A percentile compares a stretch with the other conserved stretches of the same genome.
Conservation (phyloP, 2,329 filamentous ascomycete genomes). For the Calonectria crousiana region DNA sequence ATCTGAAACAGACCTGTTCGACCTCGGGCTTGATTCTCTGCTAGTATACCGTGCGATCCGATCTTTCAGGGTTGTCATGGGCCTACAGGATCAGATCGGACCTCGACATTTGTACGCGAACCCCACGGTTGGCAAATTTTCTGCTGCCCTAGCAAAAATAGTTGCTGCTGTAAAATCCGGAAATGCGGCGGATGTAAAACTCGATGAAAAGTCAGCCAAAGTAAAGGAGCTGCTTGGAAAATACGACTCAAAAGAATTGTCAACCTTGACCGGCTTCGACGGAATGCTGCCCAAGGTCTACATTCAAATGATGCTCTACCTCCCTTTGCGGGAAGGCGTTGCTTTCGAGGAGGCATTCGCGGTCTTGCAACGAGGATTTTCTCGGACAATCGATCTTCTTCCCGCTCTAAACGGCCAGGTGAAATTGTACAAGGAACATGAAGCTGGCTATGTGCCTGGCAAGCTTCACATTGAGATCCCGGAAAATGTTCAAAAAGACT, state of each 20-base stretch:
- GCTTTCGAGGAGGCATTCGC: conserved; percentile 46
- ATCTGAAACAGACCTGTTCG: conserved; percentile 42
- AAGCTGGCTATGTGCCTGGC: conserved; percentile 39
- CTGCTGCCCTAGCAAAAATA: conserved; percentile 38
- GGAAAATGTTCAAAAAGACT: conserved; percentile 12
- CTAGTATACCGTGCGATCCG: conserved; percentile 46
- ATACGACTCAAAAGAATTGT: conserved; percentile 44
- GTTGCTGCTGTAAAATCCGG: conserved; percentile 19
- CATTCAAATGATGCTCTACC: conserved; percentile 51
- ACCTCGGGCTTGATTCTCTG: conserved; percentile 50
- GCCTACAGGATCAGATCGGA: conserved; percentile 44
- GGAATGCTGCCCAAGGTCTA: conserved; percentile 47
- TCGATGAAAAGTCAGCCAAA: conserved; percentile 51
- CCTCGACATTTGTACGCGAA: conserved; percentile 52
- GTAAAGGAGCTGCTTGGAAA: conserved; percentile 32
- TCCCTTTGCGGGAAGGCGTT: conserved; percentile 44
- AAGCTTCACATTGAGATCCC: conserved; percentile 38
- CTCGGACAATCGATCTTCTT: conserved; percentile 49
- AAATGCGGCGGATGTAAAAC: not conserved
- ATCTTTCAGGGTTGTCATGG: conserved; percentile 45
- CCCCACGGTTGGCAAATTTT: conserved; percentile 43
- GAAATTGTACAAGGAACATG: conserved; percentile 42
- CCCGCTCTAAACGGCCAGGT: conserved; percentile 52
- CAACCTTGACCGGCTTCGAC: conserved; percentile 47
- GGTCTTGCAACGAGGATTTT: conserved; percentile 49